These are phyloP conservation scores for Cystobasidium onofrii DNA, from an alignment of 768 basidiomycete species.

Conservation along the genomic window DNA sequence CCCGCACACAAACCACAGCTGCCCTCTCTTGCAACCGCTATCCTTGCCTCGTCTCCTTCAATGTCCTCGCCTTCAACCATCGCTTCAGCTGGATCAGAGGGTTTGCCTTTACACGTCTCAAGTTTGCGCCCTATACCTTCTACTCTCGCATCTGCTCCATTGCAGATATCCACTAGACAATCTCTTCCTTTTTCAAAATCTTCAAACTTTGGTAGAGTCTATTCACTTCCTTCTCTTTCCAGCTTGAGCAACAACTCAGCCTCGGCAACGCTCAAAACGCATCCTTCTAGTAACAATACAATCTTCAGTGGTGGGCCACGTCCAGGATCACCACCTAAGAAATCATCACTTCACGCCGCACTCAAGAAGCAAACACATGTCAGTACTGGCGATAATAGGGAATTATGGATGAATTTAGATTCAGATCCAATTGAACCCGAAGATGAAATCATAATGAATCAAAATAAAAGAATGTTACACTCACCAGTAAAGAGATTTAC, in stretches of 20 bases:
- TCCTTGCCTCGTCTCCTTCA: background rate
- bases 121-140: background rate
- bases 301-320: background rate
- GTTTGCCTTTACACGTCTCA: background rate
- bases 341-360: background rate
- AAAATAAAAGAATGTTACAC: background rate
- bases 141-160: background rate
- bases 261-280: background rate
- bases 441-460: background rate
- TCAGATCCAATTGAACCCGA: constrained; percentile 16
- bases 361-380: background rate
- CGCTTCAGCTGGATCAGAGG: background rate
- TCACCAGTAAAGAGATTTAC: constrained; percentile 1
- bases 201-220: background rate
- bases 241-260: background rate
- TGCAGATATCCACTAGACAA: background rate
- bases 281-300: background rate
- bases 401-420: background rate
- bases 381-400: background rate
- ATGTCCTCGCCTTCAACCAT: background rate
- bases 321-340: background rate
- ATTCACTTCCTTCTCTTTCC: background rate
- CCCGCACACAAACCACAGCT: background rate
- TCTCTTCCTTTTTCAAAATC: background rate
- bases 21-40: background rate